Base-by-base conservation (phyloP, 2,329 filamentous ascomycete species). In the Pyricularia sp. region DNA sequence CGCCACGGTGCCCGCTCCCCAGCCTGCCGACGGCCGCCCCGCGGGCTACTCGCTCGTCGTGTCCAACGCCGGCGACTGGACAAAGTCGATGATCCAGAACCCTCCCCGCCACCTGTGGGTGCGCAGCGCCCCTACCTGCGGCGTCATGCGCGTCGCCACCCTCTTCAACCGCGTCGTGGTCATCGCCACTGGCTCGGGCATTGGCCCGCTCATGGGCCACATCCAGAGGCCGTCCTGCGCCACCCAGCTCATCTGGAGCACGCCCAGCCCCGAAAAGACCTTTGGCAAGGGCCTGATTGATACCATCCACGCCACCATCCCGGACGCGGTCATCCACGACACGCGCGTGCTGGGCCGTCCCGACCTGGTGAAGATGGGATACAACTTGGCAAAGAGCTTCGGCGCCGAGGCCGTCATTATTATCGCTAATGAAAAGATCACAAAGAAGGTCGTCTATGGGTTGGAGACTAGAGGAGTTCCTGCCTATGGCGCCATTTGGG, bases 31-130 rank as follows among this genome's bases (percentile, higher is more conserved):
- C 50, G 30, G 69, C 36, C 11, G 69, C 23, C 66, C 55, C 4
- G 64, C 79, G 50, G 83, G 72, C 17, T 88, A 86, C 76, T 86
- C 84, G 0, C 77, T 85, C 36, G 76, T 90, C 42, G 79, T 90
- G 30, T 87, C 86, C 68, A 85, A 84, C 69, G 86, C 86, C 9
- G 88, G 88, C 5, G 87, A 90, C 77, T 90, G 87, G 86, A 90
- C 88, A 0, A 75, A 77, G 2, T 77, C 79, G 31, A 79, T 83
- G 64, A 88, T 90, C 76, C 76, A 80, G 58, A 77, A 81, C 59
- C 84, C 85, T 2, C 85, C 85, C 0, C 80, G 78, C 0, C 76
- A 81, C 65, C 77, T 89, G 64, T 90, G 85, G 84, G 82, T 84
- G 36, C 82, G 85, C 26, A 86, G 87, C 1, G 80, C 84, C 0